Base-by-base conservation (phyloP, 352 stramenopile species). In the Phytophthora litchii region DNA sequence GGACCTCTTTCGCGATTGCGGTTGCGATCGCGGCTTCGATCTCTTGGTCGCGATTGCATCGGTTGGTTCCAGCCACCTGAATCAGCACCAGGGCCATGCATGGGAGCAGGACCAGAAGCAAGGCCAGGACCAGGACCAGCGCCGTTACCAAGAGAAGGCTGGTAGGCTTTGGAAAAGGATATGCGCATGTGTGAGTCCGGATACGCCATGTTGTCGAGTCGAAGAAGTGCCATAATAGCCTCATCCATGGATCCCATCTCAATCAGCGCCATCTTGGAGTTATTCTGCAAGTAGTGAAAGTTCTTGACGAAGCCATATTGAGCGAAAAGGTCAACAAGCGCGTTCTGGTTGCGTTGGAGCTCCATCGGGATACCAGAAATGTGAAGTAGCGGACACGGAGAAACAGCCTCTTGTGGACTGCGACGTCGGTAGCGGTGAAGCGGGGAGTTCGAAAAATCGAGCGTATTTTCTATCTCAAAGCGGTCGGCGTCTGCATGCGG, bases 391-490 rank as follows among this genome's bases (percentile, higher is more conserved):
- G 82, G 67, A 29, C 68, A 81, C 0, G 82, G 82, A 19, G 82
- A 71, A 14, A 84, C 79, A n/a, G 82, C 85, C 27, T 94, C 82
- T 25, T 77, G 52, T 8, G 77, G 71, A 48, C 65, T 79, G 40
- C 83, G 85, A 32, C 81, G 83, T 38, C 83, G 82, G 66, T 92
- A 94, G 17, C 85, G 85, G 49, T 94, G 85, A 17, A 87, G 72
- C 31, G 77, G 80, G n/a, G 85, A 91, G 8, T 62, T 58, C n/a
- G 80, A 76, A 60, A 86, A 94, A 52, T 94, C 85, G 12, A 76
- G 71, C 41, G 85, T 94, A 64, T 94, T 94, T 44, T 94, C 80
- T 19, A 92, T 67, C 60, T 94, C 85, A 40, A 94, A 94, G 44
- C 67, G 77, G 50, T 94, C 85, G 1, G 86, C 85, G n/a, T 89